A percentile compares a stretch with the other conserved stretches of the same genome.
phyloP scores from a whole-genome alignment of 78 protist genomes.

The Speleostelium caveatum region DNA sequence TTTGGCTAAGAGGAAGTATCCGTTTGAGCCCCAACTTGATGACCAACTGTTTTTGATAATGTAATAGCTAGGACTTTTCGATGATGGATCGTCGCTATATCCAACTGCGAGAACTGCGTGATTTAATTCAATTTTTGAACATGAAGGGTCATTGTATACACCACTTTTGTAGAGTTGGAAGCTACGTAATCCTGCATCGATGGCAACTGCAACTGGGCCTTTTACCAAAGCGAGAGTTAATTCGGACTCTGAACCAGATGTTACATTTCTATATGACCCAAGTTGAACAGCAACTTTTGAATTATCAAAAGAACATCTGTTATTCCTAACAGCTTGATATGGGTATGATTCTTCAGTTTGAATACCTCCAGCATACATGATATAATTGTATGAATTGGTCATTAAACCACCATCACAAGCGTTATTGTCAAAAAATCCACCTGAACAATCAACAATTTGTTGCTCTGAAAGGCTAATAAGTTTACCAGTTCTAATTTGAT shows the following conservation, averaged over 20 bases:
- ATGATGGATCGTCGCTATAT: slow-evolving; percentile 12
- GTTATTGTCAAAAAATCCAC: slow-evolving; percentile 51
- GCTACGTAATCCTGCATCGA: slow-evolving; percentile 85
- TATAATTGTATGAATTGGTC: slow-evolving; percentile 75
- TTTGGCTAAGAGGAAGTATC: slow-evolving; percentile 27
- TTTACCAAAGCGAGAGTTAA: slow-evolving; percentile 29
- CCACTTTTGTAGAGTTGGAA: slow-evolving; percentile 92
- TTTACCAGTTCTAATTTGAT: not conserved
- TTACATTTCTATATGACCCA: slow-evolving; percentile 31
- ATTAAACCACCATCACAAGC: slow-evolving; percentile 91
- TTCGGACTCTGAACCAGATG: slow-evolving; percentile 67
- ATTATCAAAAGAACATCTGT: slow-evolving; percentile 13
- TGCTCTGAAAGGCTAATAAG: slow-evolving; percentile 86
- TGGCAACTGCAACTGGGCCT: slow-evolving; percentile 92
- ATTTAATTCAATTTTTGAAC: slow-evolving; percentile 81
- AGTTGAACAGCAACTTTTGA: slow-evolving; percentile 10
- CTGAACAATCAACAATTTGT: slow-evolving; percentile 86
- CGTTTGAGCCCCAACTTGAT: slow-evolving; percentile 13
- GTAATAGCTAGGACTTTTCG: too few species aligned
- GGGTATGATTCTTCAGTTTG: slow-evolving; percentile 90
- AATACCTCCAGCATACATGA: slow-evolving; percentile 67
- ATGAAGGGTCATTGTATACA: slow-evolving; percentile 73
- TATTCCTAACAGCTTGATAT: slow-evolving; percentile 67
- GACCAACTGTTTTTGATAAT: slow-evolving; percentile 24
- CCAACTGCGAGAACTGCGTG: slow-evolving; percentile 95